These are phyloP conservation scores for Halenospora varia DNA, from an alignment of 495 filamentous ascomycete genomes.

Conservation along the genomic window DNA sequence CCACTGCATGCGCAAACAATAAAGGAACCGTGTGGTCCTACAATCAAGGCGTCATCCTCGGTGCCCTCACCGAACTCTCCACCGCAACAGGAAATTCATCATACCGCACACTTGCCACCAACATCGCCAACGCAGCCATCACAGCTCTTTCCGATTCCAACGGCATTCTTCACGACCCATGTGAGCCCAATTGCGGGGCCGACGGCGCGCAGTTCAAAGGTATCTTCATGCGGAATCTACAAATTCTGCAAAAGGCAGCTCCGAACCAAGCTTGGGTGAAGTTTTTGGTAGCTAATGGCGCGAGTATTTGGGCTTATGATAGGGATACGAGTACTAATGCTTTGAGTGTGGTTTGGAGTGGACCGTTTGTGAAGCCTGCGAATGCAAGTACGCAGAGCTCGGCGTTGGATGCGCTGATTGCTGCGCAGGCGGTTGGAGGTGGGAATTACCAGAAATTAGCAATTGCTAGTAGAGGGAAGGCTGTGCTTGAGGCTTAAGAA, in stretches of 20 bases:
- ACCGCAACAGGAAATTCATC: constrained; percentile 33
- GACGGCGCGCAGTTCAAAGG: constrained; percentile 76
- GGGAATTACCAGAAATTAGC: not conserved
- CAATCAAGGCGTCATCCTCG: constrained; percentile 77
- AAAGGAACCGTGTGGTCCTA: constrained; percentile 63
- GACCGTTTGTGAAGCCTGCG: constrained; percentile 41
- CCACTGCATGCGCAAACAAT: constrained; percentile 61
- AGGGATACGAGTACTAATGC: constrained; percentile 43
- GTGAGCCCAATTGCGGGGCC: constrained; percentile 59
- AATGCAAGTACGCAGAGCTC: constrained; percentile 60
- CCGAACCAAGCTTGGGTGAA: constrained; percentile 46
- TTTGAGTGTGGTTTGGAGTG: constrained; percentile 56
- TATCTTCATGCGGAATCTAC: constrained; percentile 69
- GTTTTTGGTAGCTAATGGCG: constrained; percentile 58
- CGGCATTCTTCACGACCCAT: constrained; percentile 63
- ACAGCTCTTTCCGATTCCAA: constrained; percentile 45
- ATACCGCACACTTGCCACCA: constrained; percentile 51
- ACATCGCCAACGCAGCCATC: constrained; percentile 65
- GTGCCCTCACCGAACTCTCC: constrained; percentile 64
- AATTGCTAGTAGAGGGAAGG: not conserved
- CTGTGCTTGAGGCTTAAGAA: not conserved
- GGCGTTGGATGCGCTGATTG: constrained; percentile 66
- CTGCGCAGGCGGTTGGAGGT: constrained; percentile 42
- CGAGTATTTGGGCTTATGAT: constrained; percentile 64
- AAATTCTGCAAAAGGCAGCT: constrained; percentile 47